These are phyloP conservation scores for Luffa acutangula DNA, from an alignment of 306 rosid species.

Conservation along the genomic window DNA sequence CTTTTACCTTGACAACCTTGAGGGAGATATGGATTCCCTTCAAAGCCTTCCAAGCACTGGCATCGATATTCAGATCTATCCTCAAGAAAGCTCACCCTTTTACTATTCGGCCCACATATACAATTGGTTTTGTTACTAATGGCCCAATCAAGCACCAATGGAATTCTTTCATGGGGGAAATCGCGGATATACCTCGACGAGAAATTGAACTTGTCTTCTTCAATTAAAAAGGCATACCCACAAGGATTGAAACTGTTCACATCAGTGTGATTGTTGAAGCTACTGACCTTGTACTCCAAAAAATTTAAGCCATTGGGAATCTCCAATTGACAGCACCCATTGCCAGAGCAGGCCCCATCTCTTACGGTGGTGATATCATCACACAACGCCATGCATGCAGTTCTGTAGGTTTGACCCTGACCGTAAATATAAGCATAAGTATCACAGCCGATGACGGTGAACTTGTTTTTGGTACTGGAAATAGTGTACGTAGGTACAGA, in stretches of 20 bases:
- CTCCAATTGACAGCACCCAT: conserved; percentile 28
- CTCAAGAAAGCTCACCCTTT: neutral
- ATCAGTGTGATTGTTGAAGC: neutral
- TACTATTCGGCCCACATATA: conserved; percentile 1
- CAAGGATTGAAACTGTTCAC: conserved; percentile 14
- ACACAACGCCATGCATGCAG: conserved; percentile 24
- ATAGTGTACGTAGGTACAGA: neutral
- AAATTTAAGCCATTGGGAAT: neutral
- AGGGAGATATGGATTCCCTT: conserved; percentile 34
- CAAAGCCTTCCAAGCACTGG: conserved; percentile 21
- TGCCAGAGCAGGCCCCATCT: conserved; percentile 20
- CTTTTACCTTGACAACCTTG: conserved; percentile 24
- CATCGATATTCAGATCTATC: conserved; percentile 23
- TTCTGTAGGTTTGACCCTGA: neutral
- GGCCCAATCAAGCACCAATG: conserved; percentile 32
- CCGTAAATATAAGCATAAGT: neutral
- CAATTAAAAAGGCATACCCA: conserved; percentile 18
- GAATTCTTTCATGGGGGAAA: neutral
- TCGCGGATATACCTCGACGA: neutral
- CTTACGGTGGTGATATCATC: neutral
- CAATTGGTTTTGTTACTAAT: conserved; percentile 7
- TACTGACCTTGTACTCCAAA: accelerated
- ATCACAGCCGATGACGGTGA: conserved; percentile 25
- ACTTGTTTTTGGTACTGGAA: conserved; percentile 16
- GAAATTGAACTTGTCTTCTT: conserved; percentile 16